Evolutionary conservation across 108 stramenopile species (phyloP), one percentile per base, ranked within the genome.

Genomic region (Cylindrotheca closterium): DNA sequence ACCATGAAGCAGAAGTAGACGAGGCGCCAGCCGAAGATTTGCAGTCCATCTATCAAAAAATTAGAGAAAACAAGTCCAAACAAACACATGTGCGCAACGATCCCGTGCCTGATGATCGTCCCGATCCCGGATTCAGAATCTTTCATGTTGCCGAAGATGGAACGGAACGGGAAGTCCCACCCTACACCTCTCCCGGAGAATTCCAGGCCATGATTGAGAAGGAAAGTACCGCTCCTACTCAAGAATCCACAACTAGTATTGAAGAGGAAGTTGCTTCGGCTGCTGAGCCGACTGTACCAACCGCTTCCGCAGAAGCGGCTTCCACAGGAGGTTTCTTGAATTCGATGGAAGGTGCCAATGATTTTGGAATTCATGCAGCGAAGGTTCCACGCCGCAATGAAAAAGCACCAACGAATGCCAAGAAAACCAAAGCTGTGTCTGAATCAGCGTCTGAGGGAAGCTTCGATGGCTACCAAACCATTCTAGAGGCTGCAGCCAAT

Each of bases 51-150:
- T 90, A 87, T 59, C 55, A 81, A 37, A 60, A 59, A 17, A 87
- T 87, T 34, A 72, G 63, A 53, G 62, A 70, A 46, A 89, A 87
- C 71, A 89, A 89, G 42, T 67, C 79, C 19, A 79, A 75, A 51
- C 57, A 72, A 32, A 26, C 21, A 25, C 56, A 60, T 7, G 60
- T 66, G 45, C 32, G 56, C 50, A 67, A 60, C 10, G 60, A 65
- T 2, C 29, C 19, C 24, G 18, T 26, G 0, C 54, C 64, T 12
- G 70, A 73, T 21, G 73, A 68, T 57, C 60, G 74, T 25, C 86
- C 88, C 23, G 86, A 92, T 51, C 84, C 82, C 5, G 78, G 80
- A 30, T 92, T 92, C 65, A 79, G 88, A 24, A 87, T 92, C 27
- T 83, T 75, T 26, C 76, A 84, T 48, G 69, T 86, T 22, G 86